These are phyloP conservation scores for Aphanomyces invadans DNA, from an alignment of 352 stramenopile genomes.

Conservation along the genomic window DNA sequence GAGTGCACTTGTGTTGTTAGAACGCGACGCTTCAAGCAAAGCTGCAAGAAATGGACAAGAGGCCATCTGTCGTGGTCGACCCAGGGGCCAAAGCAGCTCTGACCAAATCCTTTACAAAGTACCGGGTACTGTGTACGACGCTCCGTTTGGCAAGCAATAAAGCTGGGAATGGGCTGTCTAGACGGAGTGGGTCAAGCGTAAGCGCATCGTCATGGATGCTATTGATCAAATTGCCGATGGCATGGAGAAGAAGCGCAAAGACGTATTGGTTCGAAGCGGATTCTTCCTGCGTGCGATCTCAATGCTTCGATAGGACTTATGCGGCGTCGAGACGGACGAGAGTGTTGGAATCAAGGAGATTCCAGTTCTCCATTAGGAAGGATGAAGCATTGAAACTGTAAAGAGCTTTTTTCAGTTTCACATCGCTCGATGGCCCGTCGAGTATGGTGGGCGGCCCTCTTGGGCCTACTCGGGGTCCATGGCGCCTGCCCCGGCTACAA, in stretches of 20 bases:
- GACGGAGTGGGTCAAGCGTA: constrained; percentile 62
- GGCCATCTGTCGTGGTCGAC: constrained; percentile 37
- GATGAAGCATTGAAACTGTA: background rate
- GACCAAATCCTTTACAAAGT: constrained; percentile 57
- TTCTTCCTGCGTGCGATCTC: background rate
- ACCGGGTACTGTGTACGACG: constrained; percentile 49
- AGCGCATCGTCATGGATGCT: constrained; percentile 69
- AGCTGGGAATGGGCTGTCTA: too few species aligned
- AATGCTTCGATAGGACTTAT: constrained; percentile 28
- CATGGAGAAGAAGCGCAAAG: constrained; percentile 77
- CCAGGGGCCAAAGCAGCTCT: constrained; percentile 53
- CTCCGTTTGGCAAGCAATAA: too few species aligned
- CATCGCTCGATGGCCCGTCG: too few species aligned
- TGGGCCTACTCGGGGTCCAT: background rate
- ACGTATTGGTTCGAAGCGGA: constrained; percentile 31
- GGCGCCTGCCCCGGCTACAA: constrained; percentile 3
- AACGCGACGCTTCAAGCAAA: constrained; percentile 27
- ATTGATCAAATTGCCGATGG: constrained; percentile 72
- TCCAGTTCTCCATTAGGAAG: constrained; percentile 68
- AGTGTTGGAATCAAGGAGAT: constrained; percentile 60
- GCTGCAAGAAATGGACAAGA: constrained; percentile 39
- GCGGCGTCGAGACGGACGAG: constrained; percentile 60
- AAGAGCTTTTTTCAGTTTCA: too few species aligned
- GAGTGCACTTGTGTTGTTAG: background rate
- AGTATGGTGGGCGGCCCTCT: background rate